phyloP scores from a whole-genome alignment of 2,329 filamentous ascomycete genomes.

The Ophiocordyceps camponoti-saundersi region DNA sequence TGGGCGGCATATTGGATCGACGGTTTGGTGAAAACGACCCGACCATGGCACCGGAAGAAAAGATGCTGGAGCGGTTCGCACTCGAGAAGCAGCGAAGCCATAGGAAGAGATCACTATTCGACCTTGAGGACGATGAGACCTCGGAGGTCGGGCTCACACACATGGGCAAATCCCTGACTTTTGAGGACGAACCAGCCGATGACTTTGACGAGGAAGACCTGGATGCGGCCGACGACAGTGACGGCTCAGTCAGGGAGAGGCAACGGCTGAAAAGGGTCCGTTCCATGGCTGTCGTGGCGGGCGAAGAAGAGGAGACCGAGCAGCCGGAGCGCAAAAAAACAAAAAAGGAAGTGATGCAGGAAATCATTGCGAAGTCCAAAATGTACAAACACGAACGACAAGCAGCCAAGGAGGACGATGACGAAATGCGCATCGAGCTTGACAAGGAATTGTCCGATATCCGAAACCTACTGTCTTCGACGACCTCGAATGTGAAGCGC shows the following conservation, averaged over 20 bases:
- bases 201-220: constrained; percentile 72
- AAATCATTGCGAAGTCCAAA: constrained; percentile 95
- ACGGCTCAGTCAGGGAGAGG: constrained; percentile 34
- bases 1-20: constrained; percentile 80
- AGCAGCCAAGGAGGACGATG: constrained; percentile 80
- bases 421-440: constrained; percentile 67
- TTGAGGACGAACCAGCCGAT: constrained; percentile 42
- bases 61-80: constrained; percentile 80
- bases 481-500: constrained; percentile 20
- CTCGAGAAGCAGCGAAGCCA: constrained; percentile 66
- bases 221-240: constrained; percentile 39
- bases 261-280: constrained; percentile 41
- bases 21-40: constrained; percentile 94
- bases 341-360: constrained; percentile 95
- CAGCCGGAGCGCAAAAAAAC: constrained; percentile 77
- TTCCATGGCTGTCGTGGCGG: constrained; percentile 22
- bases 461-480: constrained; percentile 48
- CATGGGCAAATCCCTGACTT: constrained; percentile 55
- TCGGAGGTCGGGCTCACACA: constrained; percentile 56
- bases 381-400: constrained; percentile 89
- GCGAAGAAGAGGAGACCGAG: constrained; percentile 30
- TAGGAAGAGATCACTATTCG: constrained; percentile 69
- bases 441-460: constrained; percentile 71
- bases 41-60: constrained; percentile 82
- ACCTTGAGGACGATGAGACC: constrained; percentile 60